Base-by-base conservation (phyloP, 179 eudicot species). In the Beta macrorhiza region DNA sequence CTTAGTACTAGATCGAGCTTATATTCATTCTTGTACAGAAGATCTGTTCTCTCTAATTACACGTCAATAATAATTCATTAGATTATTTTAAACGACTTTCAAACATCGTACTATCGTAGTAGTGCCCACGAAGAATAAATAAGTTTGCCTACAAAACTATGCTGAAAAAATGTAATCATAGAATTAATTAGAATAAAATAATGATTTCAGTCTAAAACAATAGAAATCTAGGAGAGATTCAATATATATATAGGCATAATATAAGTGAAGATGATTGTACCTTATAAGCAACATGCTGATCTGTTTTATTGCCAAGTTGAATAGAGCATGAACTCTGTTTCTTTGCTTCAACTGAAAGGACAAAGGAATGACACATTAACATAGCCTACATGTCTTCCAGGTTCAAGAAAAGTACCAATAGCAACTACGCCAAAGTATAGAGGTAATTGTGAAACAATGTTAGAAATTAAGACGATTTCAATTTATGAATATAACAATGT, bases 201-300 rank as follows among this genome's bases (percentile, higher is more conserved):
- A 29, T 29, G 32, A 29, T 29, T 29, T 29, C 32, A 29, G 32
- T 29, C 32, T 29, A 29, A 29, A 29, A 29, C 1, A 29, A 0
- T 29, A 29, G 32, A 29, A 29, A 29, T 29, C 32, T 29, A 29
- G 32, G 32, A 29, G 32, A 29, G 32, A 29, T 29, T 29, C 32
- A 4, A 49, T 72, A 52, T 47, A 62, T 25, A 25, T 8, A 13
- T 14, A 67, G 1, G 59, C 79, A 22, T 62, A 69, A 70, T 10
- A 77, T 47, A 55, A 22, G 64, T 47, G 32, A 29, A 61, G 72
- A 77, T 20, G 76, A 84, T 57, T 59, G 55, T 58, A 92, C 97
- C 97, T 92, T 92, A 85, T 89, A 92, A 83, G 92, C 93, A 69
- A 92, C 89, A 87, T 82, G 80, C 67, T 90, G 90, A 80, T 90